A percentile compares a stretch with the other conserved stretches of the same genome.
Evolutionary conservation across 306 rosid species (phyloP).

Genomic region (Clitoria ternatea): DNA sequence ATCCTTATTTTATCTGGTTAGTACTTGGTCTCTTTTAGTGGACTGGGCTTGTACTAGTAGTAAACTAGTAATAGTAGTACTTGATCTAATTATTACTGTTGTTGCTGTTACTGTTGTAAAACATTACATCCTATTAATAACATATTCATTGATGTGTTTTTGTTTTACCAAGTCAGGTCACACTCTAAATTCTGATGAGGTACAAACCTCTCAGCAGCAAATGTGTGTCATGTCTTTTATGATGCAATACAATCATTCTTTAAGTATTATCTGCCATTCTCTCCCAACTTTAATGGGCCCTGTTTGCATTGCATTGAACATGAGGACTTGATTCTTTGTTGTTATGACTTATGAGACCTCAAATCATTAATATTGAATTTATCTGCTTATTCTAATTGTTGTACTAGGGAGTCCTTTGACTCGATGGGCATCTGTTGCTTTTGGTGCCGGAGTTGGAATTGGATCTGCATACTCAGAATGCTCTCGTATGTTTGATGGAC

Average conservation of each 20-base stretch:
- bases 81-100: background rate
- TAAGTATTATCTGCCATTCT: background rate
- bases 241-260: background rate
- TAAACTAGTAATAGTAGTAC: background rate
- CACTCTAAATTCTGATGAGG: too few relatives aligned
- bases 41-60: background rate
- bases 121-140: background rate
- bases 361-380: constrained; percentile 10
- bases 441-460: constrained; percentile 82
- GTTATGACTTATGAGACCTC: background rate
- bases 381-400: constrained; percentile 9
- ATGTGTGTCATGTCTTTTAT: background rate
- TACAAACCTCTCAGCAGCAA: background rate
- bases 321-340: background rate
- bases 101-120: too few relatives aligned
- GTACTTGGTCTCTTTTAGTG: background rate
- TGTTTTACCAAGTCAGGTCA: too few relatives aligned
- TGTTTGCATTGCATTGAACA: constrained; percentile 4
- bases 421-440: constrained; percentile 90
- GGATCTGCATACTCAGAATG: constrained; percentile 88
- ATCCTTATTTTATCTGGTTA: background rate
- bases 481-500: constrained; percentile 53
- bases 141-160: too few relatives aligned
- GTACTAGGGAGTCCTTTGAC: constrained; percentile 73
- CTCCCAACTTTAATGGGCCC: background rate